A percentile compares a stretch with the other conserved stretches of the same genome.
Conservation (phyloP, 2,329 filamentous ascomycete genomes). For the Endothia cerciana region DNA sequence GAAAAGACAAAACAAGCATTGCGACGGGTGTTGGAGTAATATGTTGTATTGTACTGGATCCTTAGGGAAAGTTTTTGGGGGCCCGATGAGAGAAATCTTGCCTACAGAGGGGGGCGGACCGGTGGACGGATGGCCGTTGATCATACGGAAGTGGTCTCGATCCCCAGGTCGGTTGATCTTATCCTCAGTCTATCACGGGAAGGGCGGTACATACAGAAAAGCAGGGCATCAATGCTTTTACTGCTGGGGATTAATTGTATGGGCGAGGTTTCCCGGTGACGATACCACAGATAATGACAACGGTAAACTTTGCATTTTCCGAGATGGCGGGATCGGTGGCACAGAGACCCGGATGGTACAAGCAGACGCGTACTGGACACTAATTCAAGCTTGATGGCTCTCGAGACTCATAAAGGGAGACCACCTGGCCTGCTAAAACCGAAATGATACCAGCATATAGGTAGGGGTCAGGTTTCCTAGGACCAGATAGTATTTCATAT, state of each 20-base stretch:
- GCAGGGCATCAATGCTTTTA: neutral
- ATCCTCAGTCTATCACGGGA: neutral
- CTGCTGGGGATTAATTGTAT: neutral
- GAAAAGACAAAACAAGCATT: conserved; percentile 29
- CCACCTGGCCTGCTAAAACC: neutral
- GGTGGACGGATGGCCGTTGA: conserved; percentile 1
- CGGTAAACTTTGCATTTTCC: neutral
- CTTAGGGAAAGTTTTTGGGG: neutral
- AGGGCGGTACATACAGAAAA: neutral
- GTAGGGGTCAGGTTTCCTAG: neutral
- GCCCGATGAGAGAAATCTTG: no score
- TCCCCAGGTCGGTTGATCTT: neutral
- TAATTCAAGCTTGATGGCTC: neutral
- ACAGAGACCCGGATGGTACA: neutral
- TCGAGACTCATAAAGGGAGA: neutral
- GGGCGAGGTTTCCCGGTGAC: neutral
- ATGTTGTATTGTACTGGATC: conserved; percentile 24
- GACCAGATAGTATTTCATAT: no score
- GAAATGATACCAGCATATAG: neutral
- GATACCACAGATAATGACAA: neutral
- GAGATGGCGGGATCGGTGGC: neutral
- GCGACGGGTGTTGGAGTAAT: conserved; percentile 30
- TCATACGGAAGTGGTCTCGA: neutral
- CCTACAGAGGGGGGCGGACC: no score
- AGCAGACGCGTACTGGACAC: neutral